Evolutionary conservation across 2,329 filamentous ascomycete genomes (phyloP).

Genomic region (Geosmithia putterillii): DNA sequence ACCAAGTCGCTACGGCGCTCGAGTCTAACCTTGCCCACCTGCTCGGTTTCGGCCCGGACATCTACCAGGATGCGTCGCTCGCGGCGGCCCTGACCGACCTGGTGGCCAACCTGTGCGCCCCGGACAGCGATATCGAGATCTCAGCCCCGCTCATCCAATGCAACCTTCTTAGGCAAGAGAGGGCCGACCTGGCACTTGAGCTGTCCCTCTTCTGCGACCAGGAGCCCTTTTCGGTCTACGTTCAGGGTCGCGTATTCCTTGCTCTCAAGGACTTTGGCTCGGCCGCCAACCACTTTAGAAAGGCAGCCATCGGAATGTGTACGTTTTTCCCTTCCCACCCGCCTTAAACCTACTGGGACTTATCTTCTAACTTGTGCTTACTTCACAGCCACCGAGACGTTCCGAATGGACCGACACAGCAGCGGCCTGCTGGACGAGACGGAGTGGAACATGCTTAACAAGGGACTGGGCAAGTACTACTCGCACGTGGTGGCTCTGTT

Average conservation of each 20-base stretch:
- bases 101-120: conserved; percentile 52
- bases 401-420: conserved; percentile 40
- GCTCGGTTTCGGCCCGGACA: conserved; percentile 36
- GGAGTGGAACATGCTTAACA: conserved; percentile 57
- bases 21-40: conserved; percentile 51
- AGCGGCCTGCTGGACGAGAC: conserved; percentile 61
- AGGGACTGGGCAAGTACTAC: conserved; percentile 74
- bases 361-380: conserved; percentile 9
- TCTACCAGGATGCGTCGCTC: conserved; percentile 30
- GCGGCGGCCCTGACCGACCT: conserved; percentile 53
- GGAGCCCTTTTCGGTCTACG: conserved; percentile 59
- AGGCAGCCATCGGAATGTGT: conserved; percentile 74
- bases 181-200: conserved; percentile 47
- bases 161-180: conserved; percentile 44
- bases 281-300: conserved; percentile 68
- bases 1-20: conserved; percentile 41
- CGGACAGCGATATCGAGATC: conserved; percentile 54
- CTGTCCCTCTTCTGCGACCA: conserved; percentile 42
- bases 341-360: neutral
- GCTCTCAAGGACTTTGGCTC: conserved; percentile 60
- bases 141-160: conserved; percentile 49
- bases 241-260: conserved; percentile 71
- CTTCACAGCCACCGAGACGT: conserved; percentile 29
- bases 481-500: conserved; percentile 75
- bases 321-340: conserved; percentile 23